phyloP scores from a whole-genome alignment of 768 basidiomycete genomes.

The Pleurotus pulmonarius region DNA sequence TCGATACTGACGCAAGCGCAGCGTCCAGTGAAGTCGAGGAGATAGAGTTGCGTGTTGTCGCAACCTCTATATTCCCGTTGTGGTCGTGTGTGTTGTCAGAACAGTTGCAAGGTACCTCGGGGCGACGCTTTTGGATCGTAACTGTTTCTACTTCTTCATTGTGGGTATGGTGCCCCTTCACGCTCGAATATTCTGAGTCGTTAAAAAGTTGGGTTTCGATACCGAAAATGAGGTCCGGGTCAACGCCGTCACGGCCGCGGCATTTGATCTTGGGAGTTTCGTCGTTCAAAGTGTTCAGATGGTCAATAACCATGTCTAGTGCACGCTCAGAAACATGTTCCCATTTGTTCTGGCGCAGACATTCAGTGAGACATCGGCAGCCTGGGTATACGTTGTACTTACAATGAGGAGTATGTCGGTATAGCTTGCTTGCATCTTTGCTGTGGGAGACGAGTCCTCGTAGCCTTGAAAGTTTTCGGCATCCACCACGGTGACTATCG shows the following conservation, averaged over 20 bases:
- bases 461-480: constrained; percentile 92
- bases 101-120: background rate
- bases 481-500: constrained; percentile 88
- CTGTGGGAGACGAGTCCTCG: constrained; percentile 88
- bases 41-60: constrained; percentile 3
- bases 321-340: constrained; percentile 76
- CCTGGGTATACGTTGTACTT: constrained; percentile 20
- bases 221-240: constrained; percentile 83
- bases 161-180: constrained; percentile 26
- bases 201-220: constrained; percentile 78
- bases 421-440: constrained; percentile 93
- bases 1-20: constrained; percentile 52
- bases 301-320: constrained; percentile 82
- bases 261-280: constrained; percentile 81
- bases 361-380: background rate
- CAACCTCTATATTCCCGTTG: constrained; percentile 10
- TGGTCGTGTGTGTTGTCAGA: constrained; percentile 15
- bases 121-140: constrained; percentile 50
- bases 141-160: constrained; percentile 86
- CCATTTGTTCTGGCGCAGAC: constrained; percentile 73
- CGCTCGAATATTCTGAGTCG: constrained; percentile 17
- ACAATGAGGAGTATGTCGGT: constrained; percentile 89
- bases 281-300: constrained; percentile 87
- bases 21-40: constrained; percentile 27
- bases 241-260: constrained; percentile 58